These are phyloP conservation scores for Boletellus ananas DNA, from an alignment of 768 basidiomycete genomes.

Conservation along the genomic window DNA sequence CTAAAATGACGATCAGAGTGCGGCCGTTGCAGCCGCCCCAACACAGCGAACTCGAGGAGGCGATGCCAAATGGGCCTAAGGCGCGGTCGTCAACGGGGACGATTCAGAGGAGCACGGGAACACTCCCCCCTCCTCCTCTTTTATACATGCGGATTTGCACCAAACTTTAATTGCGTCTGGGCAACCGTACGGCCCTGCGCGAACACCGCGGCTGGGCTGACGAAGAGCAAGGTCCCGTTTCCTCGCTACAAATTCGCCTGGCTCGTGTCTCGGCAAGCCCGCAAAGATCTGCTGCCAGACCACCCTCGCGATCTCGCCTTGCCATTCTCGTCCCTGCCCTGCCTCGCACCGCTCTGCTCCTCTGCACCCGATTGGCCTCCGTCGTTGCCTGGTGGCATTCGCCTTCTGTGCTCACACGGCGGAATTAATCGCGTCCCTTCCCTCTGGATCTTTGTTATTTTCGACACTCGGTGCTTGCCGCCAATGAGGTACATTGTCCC, in stretches of 20 bases:
- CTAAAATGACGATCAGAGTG: slow-evolving; percentile 17
- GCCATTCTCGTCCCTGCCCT: slow-evolving; percentile 30
- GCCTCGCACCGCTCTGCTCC: slow-evolving; percentile 46
- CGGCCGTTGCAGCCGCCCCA: slow-evolving; percentile 7
- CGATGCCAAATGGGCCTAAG: neutral
- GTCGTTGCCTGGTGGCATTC: slow-evolving; percentile 39
- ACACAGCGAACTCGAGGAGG: too few species aligned
- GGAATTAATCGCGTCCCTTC: slow-evolving; percentile 35
- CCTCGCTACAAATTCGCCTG: slow-evolving; percentile 26
- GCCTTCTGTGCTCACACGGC: slow-evolving; percentile 27
- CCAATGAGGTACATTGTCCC: slow-evolving; percentile 32
- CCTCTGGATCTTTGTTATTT: slow-evolving; percentile 41
- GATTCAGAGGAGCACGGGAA: slow-evolving; percentile 13
- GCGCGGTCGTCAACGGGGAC: neutral
- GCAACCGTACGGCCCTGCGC: slow-evolving; percentile 17
- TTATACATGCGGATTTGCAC: slow-evolving; percentile 28
- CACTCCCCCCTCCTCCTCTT: slow-evolving; percentile 15
- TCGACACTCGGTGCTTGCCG: slow-evolving; percentile 29
- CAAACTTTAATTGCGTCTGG: slow-evolving; percentile 30
- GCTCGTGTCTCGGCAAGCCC: slow-evolving; percentile 27
- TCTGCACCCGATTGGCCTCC: slow-evolving; percentile 46
- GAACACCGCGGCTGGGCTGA: slow-evolving; percentile 30
- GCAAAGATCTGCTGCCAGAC: slow-evolving; percentile 20
- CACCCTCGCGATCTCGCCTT: slow-evolving; percentile 19
- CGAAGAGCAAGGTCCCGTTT: slow-evolving; percentile 27